Conservation (phyloP, 2,329 filamentous ascomycete genomes). For the Nothomitra cinnamomea region DNA sequence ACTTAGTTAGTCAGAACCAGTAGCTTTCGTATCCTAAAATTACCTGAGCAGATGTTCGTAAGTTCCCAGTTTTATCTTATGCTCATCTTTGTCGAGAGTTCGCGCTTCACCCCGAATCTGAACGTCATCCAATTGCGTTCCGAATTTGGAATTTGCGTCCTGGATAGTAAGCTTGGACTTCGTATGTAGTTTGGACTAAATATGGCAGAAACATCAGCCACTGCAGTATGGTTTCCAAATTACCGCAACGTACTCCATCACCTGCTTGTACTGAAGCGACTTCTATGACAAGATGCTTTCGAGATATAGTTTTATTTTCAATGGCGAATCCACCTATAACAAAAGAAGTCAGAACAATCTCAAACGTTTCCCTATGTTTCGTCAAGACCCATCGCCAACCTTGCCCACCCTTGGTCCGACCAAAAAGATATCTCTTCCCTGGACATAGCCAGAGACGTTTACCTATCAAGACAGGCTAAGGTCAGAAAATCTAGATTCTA, state of each 20-base stretch:
- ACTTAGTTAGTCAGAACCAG: not conserved
- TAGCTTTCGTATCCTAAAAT: conserved; percentile 4
- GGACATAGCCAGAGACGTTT: conserved; percentile 72
- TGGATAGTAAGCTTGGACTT: conserved; percentile 57
- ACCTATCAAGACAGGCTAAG: conserved; percentile 24
- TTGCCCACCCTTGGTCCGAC: conserved; percentile 50
- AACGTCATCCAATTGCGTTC: conserved; percentile 60
- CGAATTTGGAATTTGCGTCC: conserved; percentile 70
- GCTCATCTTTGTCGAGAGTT: conserved; percentile 37
- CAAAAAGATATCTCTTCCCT: conserved; percentile 72
- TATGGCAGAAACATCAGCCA: conserved; percentile 6
- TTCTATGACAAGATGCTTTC: conserved; percentile 69
- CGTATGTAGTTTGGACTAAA: conserved; percentile 41
- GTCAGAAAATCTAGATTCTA: not conserved
- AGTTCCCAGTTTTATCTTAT: conserved; percentile 54
- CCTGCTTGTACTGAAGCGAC: conserved; percentile 48
- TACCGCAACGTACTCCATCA: conserved; percentile 38
- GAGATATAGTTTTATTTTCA: conserved; percentile 66
- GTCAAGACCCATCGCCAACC: conserved; percentile 25
- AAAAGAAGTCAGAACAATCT: conserved; percentile 1
- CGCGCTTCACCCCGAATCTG: conserved; percentile 46
- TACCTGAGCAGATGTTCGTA: conserved; percentile 47
- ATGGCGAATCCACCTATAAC: conserved; percentile 50
- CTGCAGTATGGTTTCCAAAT: conserved; percentile 1
- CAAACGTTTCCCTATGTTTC: not conserved